Conservation (phyloP, 148 eudicot genomes). For the Cornus controversa region DNA sequence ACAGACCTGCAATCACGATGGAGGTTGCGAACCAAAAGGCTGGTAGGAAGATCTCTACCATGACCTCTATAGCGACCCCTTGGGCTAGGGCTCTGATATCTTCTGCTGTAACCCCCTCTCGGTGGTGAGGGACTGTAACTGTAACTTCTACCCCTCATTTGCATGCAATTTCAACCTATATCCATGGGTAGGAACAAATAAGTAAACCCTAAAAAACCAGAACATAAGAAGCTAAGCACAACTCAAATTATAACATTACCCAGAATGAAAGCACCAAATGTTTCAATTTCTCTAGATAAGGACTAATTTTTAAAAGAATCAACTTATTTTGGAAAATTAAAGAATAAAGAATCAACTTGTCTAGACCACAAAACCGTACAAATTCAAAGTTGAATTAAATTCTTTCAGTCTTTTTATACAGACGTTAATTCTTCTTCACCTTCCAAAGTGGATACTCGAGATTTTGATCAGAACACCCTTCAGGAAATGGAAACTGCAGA, state of each 20-base stretch:
- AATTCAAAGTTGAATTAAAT: neutral
- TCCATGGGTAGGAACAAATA: constrained; percentile 4
- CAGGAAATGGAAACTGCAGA: too few species aligned
- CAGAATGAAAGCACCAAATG: neutral
- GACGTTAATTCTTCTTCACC: too few species aligned
- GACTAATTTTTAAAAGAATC: too few species aligned
- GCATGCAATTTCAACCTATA: constrained; percentile 18
- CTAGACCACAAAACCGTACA: neutral
- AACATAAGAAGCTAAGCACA: neutral
- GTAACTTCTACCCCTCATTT: constrained; percentile 84
- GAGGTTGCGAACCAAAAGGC: constrained; percentile 85
- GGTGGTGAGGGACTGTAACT: constrained; percentile 89
- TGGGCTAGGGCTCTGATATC: constrained; percentile 76
- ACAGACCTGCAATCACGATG: constrained; percentile 78
- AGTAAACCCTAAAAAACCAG: neutral
- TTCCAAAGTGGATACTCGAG: too few species aligned
- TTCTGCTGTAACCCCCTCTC: constrained; percentile 54
- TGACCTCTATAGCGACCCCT: constrained; percentile 56
- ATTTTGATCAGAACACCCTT: too few species aligned
- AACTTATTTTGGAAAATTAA: neutral
- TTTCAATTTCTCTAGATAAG: neutral
- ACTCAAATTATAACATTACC: neutral
- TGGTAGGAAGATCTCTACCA: constrained; percentile 64
- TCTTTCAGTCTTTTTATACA: neutral
- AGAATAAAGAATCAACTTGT: neutral